phyloP scores from a whole-genome alignment of 2,329 filamentous ascomycete species.

The Septoria petroselini region DNA sequence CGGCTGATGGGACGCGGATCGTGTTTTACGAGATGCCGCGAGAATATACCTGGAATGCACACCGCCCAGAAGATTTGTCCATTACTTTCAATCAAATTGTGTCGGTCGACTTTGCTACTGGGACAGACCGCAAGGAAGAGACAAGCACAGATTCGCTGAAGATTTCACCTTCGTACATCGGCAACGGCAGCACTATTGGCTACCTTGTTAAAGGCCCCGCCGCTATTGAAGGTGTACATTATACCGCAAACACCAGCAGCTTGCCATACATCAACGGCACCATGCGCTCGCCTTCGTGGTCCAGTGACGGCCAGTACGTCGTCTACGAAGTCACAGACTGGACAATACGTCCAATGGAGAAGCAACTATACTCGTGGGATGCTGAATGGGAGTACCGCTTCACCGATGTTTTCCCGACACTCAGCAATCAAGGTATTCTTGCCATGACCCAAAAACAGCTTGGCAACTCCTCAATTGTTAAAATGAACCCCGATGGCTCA shows the following conservation, averaged over 20 bases:
- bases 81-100: conserved; percentile 15
- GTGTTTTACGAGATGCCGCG: conserved; percentile 17
- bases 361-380: conserved; percentile 18
- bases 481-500: conserved; percentile 13
- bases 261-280: conserved; percentile 1
- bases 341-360: conserved; percentile 9
- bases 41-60: conserved; percentile 19
- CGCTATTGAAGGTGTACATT: conserved; percentile 6
- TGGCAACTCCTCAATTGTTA: conserved; percentile 14
- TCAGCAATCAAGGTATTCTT: conserved; percentile 12
- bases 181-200: conserved; percentile 12
- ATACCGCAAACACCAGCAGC: conserved; percentile 1
- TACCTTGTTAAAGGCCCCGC: conserved; percentile 18
- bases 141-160: conserved; percentile 11
- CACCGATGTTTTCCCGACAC: conserved; percentile 19
- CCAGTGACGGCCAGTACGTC: conserved; percentile 12
- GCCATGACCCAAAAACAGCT: conserved; percentile 20
- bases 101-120: conserved; percentile 19
- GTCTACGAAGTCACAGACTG: conserved; percentile 18
- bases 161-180: conserved; percentile 15
- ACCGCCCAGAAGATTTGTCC: conserved; percentile 13
- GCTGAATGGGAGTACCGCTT: conserved; percentile 23
- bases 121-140: conserved; percentile 8
- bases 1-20: conserved; percentile 15
- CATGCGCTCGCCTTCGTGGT: conserved; percentile 17